phyloP scores from a whole-genome alignment of 495 filamentous ascomycete genomes.

The Terfezia boudieri region DNA sequence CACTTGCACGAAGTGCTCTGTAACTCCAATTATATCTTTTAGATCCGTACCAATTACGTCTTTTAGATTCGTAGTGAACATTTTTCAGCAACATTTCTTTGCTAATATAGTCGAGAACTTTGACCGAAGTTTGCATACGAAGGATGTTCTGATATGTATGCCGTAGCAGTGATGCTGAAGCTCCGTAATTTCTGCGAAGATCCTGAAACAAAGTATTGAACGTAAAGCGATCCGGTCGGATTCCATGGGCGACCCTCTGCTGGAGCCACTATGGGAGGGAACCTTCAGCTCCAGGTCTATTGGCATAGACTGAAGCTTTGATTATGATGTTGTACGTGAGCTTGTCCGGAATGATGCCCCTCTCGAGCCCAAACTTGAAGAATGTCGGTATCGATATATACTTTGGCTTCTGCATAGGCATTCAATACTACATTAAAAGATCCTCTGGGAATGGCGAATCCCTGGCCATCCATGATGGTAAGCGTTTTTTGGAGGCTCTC shows the following conservation, averaged over 20 bases:
- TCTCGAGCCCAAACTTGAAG: slow-evolving; percentile 9
- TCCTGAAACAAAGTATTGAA: not conserved
- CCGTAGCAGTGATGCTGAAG: not conserved
- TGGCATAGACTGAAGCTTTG: slow-evolving; percentile 3
- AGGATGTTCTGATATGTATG: not conserved
- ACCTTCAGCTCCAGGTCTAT: not conserved
- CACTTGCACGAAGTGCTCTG: slow-evolving; percentile 8
- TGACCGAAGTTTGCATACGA: not conserved
- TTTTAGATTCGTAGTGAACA: not conserved
- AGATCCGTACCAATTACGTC: no score
- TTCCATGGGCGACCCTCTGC: not conserved
- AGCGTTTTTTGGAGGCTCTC: slow-evolving; percentile 8
- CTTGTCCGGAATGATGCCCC: slow-evolving; percentile 4
- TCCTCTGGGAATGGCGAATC: slow-evolving; percentile 7
- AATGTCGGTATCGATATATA: slow-evolving; percentile 4
- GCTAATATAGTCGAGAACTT: not conserved
- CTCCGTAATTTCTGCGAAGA: not conserved
- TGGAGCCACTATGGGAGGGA: not conserved
- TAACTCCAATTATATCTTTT: not conserved
- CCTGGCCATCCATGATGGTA: slow-evolving; percentile 8
- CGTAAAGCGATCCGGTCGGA: not conserved
- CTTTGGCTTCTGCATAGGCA: slow-evolving; percentile 2
- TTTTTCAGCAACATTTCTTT: not conserved
- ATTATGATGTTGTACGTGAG: slow-evolving; percentile 13
- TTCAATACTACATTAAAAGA: slow-evolving; percentile 12